Conservation (phyloP, 73 alveolate genomes). For the Stentor coeruleus region DNA sequence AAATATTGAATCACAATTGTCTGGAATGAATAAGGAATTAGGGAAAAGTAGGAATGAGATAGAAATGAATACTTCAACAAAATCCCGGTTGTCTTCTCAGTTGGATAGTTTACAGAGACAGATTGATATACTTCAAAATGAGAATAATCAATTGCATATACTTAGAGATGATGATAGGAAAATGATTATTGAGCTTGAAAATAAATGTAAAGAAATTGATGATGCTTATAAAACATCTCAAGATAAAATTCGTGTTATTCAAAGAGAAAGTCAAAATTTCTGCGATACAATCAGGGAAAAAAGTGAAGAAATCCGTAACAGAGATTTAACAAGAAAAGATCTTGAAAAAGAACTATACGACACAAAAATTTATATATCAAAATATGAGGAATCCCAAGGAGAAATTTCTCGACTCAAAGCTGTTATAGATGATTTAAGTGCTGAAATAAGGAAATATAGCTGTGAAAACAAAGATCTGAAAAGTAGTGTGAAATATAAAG, state of each 20-base stretch:
- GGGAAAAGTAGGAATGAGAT: neutral
- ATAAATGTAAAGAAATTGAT: conserved; percentile 34
- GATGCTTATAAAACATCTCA: conserved; percentile 23
- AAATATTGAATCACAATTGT: neutral
- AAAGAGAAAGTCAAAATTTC: conserved; percentile 36
- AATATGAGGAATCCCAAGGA: neutral
- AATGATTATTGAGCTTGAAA: conserved; percentile 32
- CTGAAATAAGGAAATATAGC: neutral
- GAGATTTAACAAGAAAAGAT: neutral
- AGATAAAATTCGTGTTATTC: conserved; percentile 34
- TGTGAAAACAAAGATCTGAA: neutral
- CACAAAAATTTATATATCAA: neutral
- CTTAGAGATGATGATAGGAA: conserved; percentile 23
- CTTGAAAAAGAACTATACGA: neutral
- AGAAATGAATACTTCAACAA: neutral
- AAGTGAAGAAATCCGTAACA: conserved; percentile 18
- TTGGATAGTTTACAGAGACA: conserved; percentile 22
- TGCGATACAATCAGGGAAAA: conserved; percentile 33
- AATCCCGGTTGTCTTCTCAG: neutral
- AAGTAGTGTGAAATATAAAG: neutral
- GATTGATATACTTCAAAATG: neutral
- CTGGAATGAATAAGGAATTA: neutral
- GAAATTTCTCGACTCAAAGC: neutral
- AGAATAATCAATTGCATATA: conserved; percentile 30
- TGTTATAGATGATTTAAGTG: neutral